Percentiles rank a stretch among this genome's conserved stretches.
Evolutionary conservation across 768 basidiomycete species (phyloP).

Genomic region (Leccinum fibrillosum): DNA sequence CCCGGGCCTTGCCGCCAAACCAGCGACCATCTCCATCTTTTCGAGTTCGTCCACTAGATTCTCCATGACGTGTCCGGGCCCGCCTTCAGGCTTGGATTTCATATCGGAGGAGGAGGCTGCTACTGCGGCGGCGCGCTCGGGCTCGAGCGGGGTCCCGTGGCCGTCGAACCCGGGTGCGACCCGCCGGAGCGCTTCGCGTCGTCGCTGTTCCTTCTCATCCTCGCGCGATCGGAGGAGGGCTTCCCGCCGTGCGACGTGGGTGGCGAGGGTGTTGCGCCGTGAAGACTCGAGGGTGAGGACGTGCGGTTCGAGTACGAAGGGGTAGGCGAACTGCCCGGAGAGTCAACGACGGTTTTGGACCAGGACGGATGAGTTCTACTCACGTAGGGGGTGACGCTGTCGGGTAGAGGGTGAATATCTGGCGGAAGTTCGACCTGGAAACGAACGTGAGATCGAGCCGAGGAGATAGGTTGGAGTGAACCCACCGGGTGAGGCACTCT

Average conservation of each 20-base stretch:
- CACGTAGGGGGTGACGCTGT: slow-evolving; percentile 87
- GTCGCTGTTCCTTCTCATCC: slow-evolving; percentile 69
- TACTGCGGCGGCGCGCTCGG: slow-evolving; percentile 15
- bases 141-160: slow-evolving; percentile 46
- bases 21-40: slow-evolving; percentile 44
- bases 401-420: slow-evolving; percentile 93
- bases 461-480: neutral
- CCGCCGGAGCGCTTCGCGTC: slow-evolving; percentile 61
- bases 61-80: slow-evolving; percentile 65
- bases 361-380: slow-evolving; percentile 14
- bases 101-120: neutral
- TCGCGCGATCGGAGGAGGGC: slow-evolving; percentile 67
- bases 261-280: slow-evolving; percentile 61
- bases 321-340: slow-evolving; percentile 83
- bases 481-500: slow-evolving; percentile 79
- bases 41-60: slow-evolving; percentile 80
- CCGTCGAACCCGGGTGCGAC: slow-evolving; percentile 89
- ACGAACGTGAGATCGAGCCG: neutral
- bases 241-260: slow-evolving; percentile 65
- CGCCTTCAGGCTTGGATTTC: neutral
- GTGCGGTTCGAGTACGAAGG: slow-evolving; percentile 90
- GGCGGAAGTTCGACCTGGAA: slow-evolving; percentile 79
- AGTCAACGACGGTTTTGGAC: neutral
- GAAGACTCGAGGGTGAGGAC: slow-evolving; percentile 73
- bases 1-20: neutral